Conservation (phyloP, 345 rosid species). For the Gynandropsis gynandra region DNA sequence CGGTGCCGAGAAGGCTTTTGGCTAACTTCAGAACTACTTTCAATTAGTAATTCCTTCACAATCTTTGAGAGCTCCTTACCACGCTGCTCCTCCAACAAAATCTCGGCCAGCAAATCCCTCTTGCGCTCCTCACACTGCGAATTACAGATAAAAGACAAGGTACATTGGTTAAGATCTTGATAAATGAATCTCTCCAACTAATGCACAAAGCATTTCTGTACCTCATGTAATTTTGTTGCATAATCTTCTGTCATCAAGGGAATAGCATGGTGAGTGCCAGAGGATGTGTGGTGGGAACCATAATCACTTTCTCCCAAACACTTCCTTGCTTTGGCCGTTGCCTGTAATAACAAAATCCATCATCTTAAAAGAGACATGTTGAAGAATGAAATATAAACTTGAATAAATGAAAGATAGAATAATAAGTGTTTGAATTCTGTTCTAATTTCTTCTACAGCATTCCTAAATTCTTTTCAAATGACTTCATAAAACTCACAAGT, state of each 20-base stretch:
- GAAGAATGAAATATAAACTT: background rate
- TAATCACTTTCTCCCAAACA: constrained; percentile 30
- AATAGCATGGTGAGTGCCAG: constrained; percentile 36
- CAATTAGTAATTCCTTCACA: constrained; percentile 55
- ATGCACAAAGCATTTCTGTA: constrained; percentile 20
- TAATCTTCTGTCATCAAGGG: constrained; percentile 43
- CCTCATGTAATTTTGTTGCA: constrained; percentile 59
- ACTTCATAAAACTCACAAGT: constrained; percentile 45
- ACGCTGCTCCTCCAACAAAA: constrained; percentile 58
- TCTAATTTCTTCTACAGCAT: constrained; percentile 53
- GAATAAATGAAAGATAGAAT: background rate
- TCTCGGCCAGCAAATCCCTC: constrained; percentile 55
- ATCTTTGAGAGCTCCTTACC: constrained; percentile 55
- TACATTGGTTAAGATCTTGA: background rate
- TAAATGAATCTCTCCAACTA: constrained; percentile 2
- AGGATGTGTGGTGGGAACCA: constrained; percentile 29
- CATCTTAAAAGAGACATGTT: background rate
- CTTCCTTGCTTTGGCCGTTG: constrained; percentile 34
- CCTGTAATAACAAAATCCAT: constrained; percentile 36
- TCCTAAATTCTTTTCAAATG: constrained; percentile 62
- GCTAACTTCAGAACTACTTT: constrained; percentile 26
- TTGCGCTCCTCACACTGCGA: constrained; percentile 79
- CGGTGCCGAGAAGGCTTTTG: constrained; percentile 40
- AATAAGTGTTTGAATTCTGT: background rate
- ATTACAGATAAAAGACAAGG: constrained; percentile 16